phyloP scores from a whole-genome alignment of 2,329 filamentous ascomycete species.

The Trematosphaeria pertusa region DNA sequence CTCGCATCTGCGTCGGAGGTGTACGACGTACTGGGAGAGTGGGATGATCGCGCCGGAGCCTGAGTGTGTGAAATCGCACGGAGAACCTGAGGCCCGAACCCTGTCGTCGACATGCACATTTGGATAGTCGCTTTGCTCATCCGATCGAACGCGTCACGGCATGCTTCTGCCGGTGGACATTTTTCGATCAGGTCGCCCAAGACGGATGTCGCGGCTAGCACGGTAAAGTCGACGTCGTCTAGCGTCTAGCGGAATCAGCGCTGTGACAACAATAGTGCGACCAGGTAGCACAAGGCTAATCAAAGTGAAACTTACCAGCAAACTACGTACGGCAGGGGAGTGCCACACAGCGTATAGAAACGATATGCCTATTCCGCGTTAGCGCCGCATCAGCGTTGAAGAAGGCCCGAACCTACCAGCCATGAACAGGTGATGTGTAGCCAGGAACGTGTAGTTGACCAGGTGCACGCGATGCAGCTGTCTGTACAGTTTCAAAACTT shows the following conservation, averaged over 20 bases:
- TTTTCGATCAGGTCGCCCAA: constrained; percentile 91
- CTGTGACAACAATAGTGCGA: constrained; percentile 9
- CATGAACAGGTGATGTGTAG: constrained; percentile 97
- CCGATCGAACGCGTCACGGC: constrained; percentile 90
- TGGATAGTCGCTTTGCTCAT: constrained; percentile 95
- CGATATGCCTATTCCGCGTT: constrained; percentile 68
- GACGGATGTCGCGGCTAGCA: constrained; percentile 90
- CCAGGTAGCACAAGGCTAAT: constrained; percentile 17
- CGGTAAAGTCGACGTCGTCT: constrained; percentile 97
- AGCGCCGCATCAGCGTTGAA: constrained; percentile 20
- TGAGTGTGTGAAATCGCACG: constrained; percentile 28
- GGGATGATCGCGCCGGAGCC: constrained; percentile 21
- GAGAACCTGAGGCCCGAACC: constrained; percentile 66
- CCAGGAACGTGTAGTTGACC: constrained; percentile 95
- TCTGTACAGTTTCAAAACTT: constrained; percentile 87
- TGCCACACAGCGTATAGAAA: constrained; percentile 99
- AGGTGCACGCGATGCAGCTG: constrained; percentile 86
- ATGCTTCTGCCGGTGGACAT: constrained; percentile 93
- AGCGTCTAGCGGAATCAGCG: constrained; percentile 63
- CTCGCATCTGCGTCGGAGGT: constrained; percentile 38
- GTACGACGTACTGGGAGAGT: constrained; percentile 34
- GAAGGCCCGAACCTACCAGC: constrained; percentile 70
- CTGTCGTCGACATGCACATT: constrained; percentile 88
- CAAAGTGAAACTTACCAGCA: constrained; percentile 68
- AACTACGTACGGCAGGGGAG: constrained; percentile 83